Evolutionary conservation across 2,329 filamentous ascomycete species (phyloP), one percentile per base, ranked within the genome.

Genomic region (Didymella glomerata): DNA sequence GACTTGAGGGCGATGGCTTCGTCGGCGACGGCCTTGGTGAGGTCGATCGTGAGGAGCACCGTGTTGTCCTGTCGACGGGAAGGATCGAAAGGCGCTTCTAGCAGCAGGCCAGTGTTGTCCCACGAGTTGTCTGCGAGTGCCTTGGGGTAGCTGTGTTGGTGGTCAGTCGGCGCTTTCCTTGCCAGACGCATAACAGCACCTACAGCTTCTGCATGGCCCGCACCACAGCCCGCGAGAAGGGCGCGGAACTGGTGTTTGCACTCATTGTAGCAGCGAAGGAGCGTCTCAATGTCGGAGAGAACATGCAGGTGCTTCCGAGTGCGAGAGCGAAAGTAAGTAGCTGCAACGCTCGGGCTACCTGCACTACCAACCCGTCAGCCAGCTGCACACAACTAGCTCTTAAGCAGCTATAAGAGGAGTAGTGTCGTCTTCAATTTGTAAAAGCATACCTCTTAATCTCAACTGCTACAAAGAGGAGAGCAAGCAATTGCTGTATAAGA

Each of bases 101-200:
- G 83, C 10, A 92, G 83, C 48, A 91, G 77, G 54, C 95, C 95
- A n/a, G 96, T 97, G 73, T 99, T 99, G 76, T 99, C 95, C 85
- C 93, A 99, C 65, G 90, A 88, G 68, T 89, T 89, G 74, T 98
- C 95, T 10, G 95, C 95, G 41, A 97, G 83, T 60, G 88, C 87
- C 74, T 96, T 92, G 0, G 95, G 95, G 75, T 97, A 99, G 60
- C 93, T 95, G 48, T 38, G 8, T 10, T 10, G 11, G 8, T 64
- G 11, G 6, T 66, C 14, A 70, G 49, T 16, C 24, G 5, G 18
- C 32, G 41, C 20, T 13, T 14, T 25, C 8, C n/a, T 6, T 32
- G 40, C 11, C 20, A 41, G n/a, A 18, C 11, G 16, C 13, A 10
- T 25, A 32, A 49, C 47, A 32, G 41, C 40, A 81, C 89, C 76